phyloP scores from a whole-genome alignment of 768 basidiomycete genomes.

The Clitopilus hobsonii region DNA sequence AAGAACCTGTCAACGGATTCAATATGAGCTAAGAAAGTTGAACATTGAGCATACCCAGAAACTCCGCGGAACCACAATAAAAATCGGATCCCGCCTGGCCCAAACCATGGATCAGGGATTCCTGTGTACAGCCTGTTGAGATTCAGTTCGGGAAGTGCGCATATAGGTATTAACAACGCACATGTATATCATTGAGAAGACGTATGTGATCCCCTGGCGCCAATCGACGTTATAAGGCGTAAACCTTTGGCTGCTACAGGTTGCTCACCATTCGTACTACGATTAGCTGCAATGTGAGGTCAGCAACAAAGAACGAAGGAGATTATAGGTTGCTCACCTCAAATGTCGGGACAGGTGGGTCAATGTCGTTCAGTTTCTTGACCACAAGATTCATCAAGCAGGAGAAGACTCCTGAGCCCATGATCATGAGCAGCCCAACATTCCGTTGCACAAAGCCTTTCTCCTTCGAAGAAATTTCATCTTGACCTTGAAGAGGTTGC shows the following conservation, averaged over 20 bases:
- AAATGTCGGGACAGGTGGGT: slow-evolving; percentile 50
- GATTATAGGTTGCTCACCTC: slow-evolving; percentile 30
- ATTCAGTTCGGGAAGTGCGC: background rate
- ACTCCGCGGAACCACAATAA: slow-evolving; percentile 43
- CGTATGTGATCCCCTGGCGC: slow-evolving; percentile 11
- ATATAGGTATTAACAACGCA: slow-evolving; percentile 10
- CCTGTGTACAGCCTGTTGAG: slow-evolving; percentile 31
- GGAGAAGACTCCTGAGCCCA: slow-evolving; percentile 52
- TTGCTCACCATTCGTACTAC: slow-evolving; percentile 23
- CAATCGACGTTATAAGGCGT: too few relatives aligned
- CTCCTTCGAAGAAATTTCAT: background rate
- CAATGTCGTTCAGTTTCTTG: background rate
- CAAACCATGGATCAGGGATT: slow-evolving; percentile 38
- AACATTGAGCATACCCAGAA: slow-evolving; percentile 2
- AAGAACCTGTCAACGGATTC: slow-evolving; percentile 29
- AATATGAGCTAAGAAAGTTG: background rate
- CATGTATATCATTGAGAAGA: slow-evolving; percentile 56
- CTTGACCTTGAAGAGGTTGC: background rate
- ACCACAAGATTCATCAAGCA: slow-evolving; percentile 21
- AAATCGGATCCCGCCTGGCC: slow-evolving; percentile 48
- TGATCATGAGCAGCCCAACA: slow-evolving; percentile 56
- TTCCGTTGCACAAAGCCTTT: slow-evolving; percentile 27
- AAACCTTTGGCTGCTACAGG: too few relatives aligned
- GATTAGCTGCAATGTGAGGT: background rate
- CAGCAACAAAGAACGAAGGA: background rate